Percentiles rank a stretch among this genome's conserved stretches.
phyloP scores from a whole-genome alignment of 2,329 filamentous ascomycete genomes.

The Pyricularia pennisetigena region DNA sequence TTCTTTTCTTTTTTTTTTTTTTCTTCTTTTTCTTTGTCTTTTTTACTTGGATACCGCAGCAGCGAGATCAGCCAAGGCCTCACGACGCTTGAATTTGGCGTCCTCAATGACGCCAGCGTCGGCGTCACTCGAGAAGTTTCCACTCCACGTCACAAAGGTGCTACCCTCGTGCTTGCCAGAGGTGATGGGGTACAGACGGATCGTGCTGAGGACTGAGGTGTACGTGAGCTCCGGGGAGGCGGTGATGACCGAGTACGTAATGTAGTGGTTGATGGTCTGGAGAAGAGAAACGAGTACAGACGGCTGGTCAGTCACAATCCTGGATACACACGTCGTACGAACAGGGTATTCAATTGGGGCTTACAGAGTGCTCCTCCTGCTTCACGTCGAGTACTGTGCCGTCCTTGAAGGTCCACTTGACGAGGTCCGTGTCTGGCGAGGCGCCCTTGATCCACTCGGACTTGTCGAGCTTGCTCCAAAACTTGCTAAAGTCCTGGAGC shows the following conservation, averaged over 20 bases:
- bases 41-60: constrained; percentile 29
- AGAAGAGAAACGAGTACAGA: neutral
- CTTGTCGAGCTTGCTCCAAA: constrained; percentile 53
- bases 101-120: constrained; percentile 64
- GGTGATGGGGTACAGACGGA: constrained; percentile 57
- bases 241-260: constrained; percentile 64
- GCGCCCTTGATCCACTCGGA: constrained; percentile 55
- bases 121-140: constrained; percentile 61
- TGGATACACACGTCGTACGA: too few relatives aligned
- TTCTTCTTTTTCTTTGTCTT: neutral
- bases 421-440: constrained; percentile 54
- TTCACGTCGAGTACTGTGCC: constrained; percentile 60
- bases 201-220: constrained; percentile 56
- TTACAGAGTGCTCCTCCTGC: constrained; percentile 65
- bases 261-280: constrained; percentile 62
- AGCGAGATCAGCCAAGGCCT: constrained; percentile 58
- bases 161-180: constrained; percentile 52
- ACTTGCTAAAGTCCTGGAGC: constrained; percentile 57
- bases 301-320: neutral
- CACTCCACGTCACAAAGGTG: constrained; percentile 61
- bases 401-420: constrained; percentile 64
- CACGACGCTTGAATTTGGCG: constrained; percentile 67
- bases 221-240: constrained; percentile 56
- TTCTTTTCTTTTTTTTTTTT: neutral
- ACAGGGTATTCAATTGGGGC: constrained; percentile 13